Evolutionary conservation across 768 basidiomycete species (phyloP).

Genomic region (Mycena belliarum): DNA sequence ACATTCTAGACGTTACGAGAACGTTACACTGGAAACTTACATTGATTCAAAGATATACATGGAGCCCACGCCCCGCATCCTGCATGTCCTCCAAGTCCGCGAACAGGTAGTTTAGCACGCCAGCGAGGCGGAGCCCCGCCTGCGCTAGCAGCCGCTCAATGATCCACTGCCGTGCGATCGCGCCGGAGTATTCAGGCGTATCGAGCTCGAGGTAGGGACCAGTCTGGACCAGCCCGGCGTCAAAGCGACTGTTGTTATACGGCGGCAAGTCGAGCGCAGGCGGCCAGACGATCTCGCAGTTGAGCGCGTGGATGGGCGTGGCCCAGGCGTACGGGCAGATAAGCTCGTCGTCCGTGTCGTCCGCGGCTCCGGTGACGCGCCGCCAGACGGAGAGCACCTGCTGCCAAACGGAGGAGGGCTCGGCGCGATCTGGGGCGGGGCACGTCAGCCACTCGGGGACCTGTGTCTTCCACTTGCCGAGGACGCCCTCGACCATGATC

Average conservation of each 20-base stretch:
- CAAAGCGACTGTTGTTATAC: slow-evolving; percentile 28
- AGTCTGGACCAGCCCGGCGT: slow-evolving; percentile 1
- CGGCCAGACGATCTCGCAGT: slow-evolving; percentile 86
- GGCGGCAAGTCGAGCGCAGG: slow-evolving; percentile 58
- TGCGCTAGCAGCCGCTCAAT: slow-evolving; percentile 83
- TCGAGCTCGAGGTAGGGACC: slow-evolving; percentile 66
- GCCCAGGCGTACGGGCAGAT: slow-evolving; percentile 85
- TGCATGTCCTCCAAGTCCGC: too few species aligned
- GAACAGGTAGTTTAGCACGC: slow-evolving; percentile 77
- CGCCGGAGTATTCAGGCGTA: slow-evolving; percentile 76
- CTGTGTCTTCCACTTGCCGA: slow-evolving; percentile 65
- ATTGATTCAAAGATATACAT: too few species aligned
- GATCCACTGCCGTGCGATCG: slow-evolving; percentile 64
- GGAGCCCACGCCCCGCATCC: too few species aligned
- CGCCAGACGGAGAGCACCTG: too few species aligned
- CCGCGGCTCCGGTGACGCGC: not conserved
- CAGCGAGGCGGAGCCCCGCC: slow-evolving; percentile 83
- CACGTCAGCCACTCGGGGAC: slow-evolving; percentile 69
- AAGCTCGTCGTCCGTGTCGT: slow-evolving; percentile 49
- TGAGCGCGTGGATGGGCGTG: slow-evolving; percentile 68
- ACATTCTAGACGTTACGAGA: too few species aligned
- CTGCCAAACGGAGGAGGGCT: too few species aligned
- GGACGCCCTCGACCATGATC: slow-evolving; percentile 83
- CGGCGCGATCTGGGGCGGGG: slow-evolving; percentile 35
- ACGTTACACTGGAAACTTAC: too few species aligned